Base-by-base conservation (phyloP, 2,329 filamentous ascomycete genomes). In the Drechmeria coniospora region DNA sequence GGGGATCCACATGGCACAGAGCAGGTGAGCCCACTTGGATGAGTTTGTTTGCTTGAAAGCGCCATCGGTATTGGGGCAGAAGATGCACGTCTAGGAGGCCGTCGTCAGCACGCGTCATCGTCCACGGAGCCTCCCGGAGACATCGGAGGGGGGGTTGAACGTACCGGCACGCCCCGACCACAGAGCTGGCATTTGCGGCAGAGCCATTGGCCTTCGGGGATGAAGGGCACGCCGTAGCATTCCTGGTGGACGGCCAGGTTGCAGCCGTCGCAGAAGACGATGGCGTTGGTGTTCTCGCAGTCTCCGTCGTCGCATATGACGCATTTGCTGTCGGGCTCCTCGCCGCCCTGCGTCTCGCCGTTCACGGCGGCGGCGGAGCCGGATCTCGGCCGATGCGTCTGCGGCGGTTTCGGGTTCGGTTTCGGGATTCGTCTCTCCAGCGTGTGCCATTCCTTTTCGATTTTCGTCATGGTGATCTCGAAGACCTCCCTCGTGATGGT, bases 231-330 rank as follows among this genome's bases (percentile, higher is more conserved):
- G 31, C 90, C 90, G 48, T 98, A 98, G 54, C 90, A 98, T 58
- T 98, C 90, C 52, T 98, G 90, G 53, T 98, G 90, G 8, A 98
- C 90, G 4, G 90, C 90, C 28, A 98, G 62, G 53, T 98, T 92
- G 54, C 90, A 98, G 3, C 90, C 90, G 49, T 98, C 90, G 50
- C 90, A 98, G 48, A 98, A 98, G 14, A 98, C 90, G 45, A 98
- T 98, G 1, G 90, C 90, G 47, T 98, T 98, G 14, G 90, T 92
- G 51, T 98, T 98, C 56, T 98, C 90, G 47, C 90, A 98, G 47
- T 98, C 90, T n/a, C 90, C 90, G 46, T 98, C 90, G 47, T 98
- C 90, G 49, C 90, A 98, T 32, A 98, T 92, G 14, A 83, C 86
- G 49, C 90, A 98, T 53, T 93, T 95, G 42, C 79, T 93, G 52